Percentiles rank a stretch among this genome's conserved stretches.
Conservation (phyloP, 306 rosid species). For the Vigna nakashimae region DNA sequence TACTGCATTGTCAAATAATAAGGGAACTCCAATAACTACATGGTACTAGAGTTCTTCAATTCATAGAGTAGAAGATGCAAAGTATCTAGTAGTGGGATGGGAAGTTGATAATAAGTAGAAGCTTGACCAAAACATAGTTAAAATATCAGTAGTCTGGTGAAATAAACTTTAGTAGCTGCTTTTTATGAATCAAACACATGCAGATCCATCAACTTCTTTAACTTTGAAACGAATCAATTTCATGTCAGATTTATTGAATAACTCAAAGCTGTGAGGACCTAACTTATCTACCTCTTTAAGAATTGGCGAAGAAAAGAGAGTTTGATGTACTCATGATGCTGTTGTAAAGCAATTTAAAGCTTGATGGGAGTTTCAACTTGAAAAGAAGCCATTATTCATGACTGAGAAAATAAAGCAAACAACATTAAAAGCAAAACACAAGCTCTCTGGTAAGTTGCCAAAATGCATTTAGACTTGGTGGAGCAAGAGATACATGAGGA, state of each 20-base stretch:
- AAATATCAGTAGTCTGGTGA: slow-evolving; percentile 1
- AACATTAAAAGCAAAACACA: slow-evolving; percentile 34
- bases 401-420: slow-evolving; percentile 38
- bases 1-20: slow-evolving; percentile 46
- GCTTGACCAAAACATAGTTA: slow-evolving; percentile 1
- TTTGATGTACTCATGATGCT: slow-evolving; percentile 32
- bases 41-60: background rate
- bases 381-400: slow-evolving; percentile 42
- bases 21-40: slow-evolving; percentile 30
- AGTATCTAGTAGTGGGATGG: background rate
- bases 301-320: background rate
- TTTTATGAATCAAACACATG: slow-evolving; percentile 31
- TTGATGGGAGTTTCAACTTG: slow-evolving; percentile 29
- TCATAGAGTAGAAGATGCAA: slow-evolving; percentile 32
- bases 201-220: slow-evolving; percentile 14
- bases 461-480: slow-evolving; percentile 57
- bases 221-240: slow-evolving; percentile 13
- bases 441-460: slow-evolving; percentile 39
- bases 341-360: slow-evolving; percentile 19
- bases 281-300: background rate
- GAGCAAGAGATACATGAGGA: slow-evolving; percentile 46
- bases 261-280: slow-evolving; percentile 19
- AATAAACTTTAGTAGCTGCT: background rate
- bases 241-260: background rate
- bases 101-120: slow-evolving; percentile 14